Base-by-base conservation (phyloP, 129 eudicot genomes). In the Deinandra increscens region DNA sequence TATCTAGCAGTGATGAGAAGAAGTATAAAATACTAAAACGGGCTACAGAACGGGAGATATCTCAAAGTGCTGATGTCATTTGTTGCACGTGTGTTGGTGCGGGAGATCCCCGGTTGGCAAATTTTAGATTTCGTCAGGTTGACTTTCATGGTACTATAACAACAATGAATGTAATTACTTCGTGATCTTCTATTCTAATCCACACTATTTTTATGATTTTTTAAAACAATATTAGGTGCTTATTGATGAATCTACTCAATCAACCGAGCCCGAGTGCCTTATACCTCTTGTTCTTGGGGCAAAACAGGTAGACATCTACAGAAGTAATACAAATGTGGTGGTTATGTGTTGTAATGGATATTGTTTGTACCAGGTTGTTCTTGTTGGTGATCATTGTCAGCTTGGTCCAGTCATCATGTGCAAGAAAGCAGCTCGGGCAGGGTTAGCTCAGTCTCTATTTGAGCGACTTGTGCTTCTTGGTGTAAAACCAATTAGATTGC, bases 391-490 rank as follows among this genome's bases (percentile, higher is more conserved):
- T 54, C 96, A 88, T 68, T 88, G 96, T 71, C 96, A 88, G 75
- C 96, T 88, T 64, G 96, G 96, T 79, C 96, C 96, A 19, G 96
- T 88, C 67, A 88, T 88, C 17, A 88, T 88, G 96, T 88, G 96
- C 83, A 88, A 88, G 81, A 88, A 88, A 85, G 96, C 91, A 54
- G 96, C 96, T 33, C 89, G 96, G 17, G 91, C 91, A 77, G 96
- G 96, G 37, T 61, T 88, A 63, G 96, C 96, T 9, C 91, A 88
- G 71, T 88, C 96, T 68, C 78, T 85, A 22, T 88, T 88, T 81
- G 96, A 88, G 66, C 87, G 96, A 3, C 91, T 88, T 66, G 96
- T 88, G 80, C 71, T 85, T 23, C 91, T 88, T 22, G 91, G 89
- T 33, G 96, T 88, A 54, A 88, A 88, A 60, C 96, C 96, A 13